phyloP scores from a whole-genome alignment of 2,329 filamentous ascomycete species.

The Clarireedia hainanense region DNA sequence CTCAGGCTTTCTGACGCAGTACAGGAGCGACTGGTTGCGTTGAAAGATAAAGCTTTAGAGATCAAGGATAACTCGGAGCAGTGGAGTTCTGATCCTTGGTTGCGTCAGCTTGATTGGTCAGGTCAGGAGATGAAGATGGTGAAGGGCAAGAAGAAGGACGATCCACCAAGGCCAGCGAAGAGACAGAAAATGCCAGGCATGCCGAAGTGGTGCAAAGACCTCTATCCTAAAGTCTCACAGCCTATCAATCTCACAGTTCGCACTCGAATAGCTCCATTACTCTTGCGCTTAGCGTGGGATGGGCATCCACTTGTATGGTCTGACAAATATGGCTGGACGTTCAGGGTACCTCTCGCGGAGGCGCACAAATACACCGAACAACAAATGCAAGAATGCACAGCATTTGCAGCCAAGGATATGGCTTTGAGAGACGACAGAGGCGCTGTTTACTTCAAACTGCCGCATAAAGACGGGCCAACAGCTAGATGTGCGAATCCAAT shows the following conservation, averaged over 20 bases:
- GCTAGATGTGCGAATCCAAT: constrained; percentile 81
- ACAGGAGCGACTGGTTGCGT: constrained; percentile 60
- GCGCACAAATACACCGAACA: constrained; percentile 58
- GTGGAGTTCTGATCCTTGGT: constrained; percentile 79
- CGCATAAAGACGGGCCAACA: constrained; percentile 87
- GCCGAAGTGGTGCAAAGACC: constrained; percentile 92
- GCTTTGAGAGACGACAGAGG: constrained; percentile 56
- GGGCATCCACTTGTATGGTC: constrained; percentile 88
- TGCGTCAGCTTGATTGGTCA: constrained; percentile 90
- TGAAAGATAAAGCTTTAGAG: constrained; percentile 71
- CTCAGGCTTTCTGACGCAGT: constrained; percentile 70
- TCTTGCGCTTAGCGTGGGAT: constrained; percentile 83
- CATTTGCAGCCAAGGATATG: constrained; percentile 64
- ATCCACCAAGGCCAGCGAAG: constrained; percentile 67
- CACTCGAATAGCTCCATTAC: constrained; percentile 76
- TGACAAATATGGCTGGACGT: constrained; percentile 87
- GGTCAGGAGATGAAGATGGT: constrained; percentile 86
- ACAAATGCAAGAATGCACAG: constrained; percentile 66
- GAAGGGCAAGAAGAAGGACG: constrained; percentile 82
- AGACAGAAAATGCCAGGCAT: constrained; percentile 90
- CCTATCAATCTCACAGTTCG: constrained; percentile 76
- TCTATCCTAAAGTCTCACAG: constrained; percentile 62
- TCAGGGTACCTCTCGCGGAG: constrained; percentile 61
- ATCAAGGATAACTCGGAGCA: constrained; percentile 61
- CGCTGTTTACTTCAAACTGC: constrained; percentile 80